phyloP scores from a whole-genome alignment of 75 land plant genomes.

The Cunninghamia lanceolata region DNA sequence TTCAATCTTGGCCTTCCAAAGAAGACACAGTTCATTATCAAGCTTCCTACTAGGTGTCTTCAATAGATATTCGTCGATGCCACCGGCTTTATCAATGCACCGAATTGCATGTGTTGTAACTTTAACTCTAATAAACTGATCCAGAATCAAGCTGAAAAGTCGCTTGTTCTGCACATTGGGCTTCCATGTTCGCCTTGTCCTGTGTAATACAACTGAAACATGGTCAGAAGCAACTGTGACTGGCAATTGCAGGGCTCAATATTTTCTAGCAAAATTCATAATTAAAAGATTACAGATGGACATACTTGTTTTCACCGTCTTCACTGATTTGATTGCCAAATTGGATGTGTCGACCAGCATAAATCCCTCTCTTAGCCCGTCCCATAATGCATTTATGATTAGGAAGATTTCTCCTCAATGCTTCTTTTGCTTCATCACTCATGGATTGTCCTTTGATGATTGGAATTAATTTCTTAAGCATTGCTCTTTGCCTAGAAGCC shows the following conservation, averaged over 20 bases:
- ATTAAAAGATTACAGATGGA: not conserved
- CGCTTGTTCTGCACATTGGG: constrained; percentile 96
- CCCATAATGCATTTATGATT: constrained; percentile 69
- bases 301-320: constrained; percentile 93
- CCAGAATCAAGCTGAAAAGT: constrained; percentile 79
- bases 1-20: constrained; percentile 66
- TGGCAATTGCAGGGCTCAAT: not conserved
- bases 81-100: constrained; percentile 96
- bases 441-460: not conserved
- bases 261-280: not conserved
- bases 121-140: constrained; percentile 68
- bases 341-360: constrained; percentile 88
- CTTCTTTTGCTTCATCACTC: constrained; percentile 1
- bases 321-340: constrained; percentile 92
- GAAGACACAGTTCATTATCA: constrained; percentile 55
- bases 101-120: constrained; percentile 89
- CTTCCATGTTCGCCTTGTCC: constrained; percentile 84
- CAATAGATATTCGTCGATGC: constrained; percentile 89
- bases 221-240: not conserved
- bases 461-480: not conserved
- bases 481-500: constrained; percentile 1
- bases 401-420: constrained; percentile 42
- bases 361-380: constrained; percentile 88
- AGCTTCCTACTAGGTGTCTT: constrained; percentile 73
- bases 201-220: constrained; percentile 18